Base-by-base conservation (phyloP, 2,329 filamentous ascomycete genomes). In the Zymoseptoria crescenta region DNA sequence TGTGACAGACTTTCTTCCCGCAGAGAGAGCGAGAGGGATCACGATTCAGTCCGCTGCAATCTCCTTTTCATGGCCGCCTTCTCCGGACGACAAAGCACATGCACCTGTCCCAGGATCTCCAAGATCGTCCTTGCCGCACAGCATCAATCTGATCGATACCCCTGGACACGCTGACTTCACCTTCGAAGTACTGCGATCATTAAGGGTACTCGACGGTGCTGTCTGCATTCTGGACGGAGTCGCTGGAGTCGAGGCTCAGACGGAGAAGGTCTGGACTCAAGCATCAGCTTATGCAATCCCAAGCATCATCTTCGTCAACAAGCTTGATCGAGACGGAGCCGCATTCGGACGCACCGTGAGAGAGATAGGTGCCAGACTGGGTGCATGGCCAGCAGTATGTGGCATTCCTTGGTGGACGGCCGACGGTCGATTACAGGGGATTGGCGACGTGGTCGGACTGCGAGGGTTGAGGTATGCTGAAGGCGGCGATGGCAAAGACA, bases 21-120 rank as follows among this genome's bases (percentile, higher is more conserved):
- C 96, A 64, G 94, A 99, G 74, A 83, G 93, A 69, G 87, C 91
- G 65, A 83, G 94, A 65, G 94, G 94, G 29, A 97, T 99, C 71
- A 99, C 94, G 3, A 97, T 99, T 62, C 94, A 97, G 72, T 97
- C 93, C 2, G 94, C 94, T 9, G 93, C 94, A 52, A 95, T 97
- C 65, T 96, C 91, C 1, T 96, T 97, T 73, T 82, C 88, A 63
- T 99, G 94, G 94, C 94, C 94, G 5, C 87, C 85, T 7, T 59
- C 61, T n/a, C 45, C 52, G 62, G 51, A 29, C 20, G 55, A 65
- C 68, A 41, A 65, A 75, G 53, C 59, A 35, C 60, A 64, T 9
- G 3, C 20, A 45, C 45, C 52, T 13, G 24, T 52, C 20, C 24
- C 59, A 13, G 62, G 58, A n/a, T 61, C 58, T 4, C 74, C 83